phyloP scores from a whole-genome alignment of 2,329 filamentous ascomycete species.

The Aspergillus ochraceoroseus region DNA sequence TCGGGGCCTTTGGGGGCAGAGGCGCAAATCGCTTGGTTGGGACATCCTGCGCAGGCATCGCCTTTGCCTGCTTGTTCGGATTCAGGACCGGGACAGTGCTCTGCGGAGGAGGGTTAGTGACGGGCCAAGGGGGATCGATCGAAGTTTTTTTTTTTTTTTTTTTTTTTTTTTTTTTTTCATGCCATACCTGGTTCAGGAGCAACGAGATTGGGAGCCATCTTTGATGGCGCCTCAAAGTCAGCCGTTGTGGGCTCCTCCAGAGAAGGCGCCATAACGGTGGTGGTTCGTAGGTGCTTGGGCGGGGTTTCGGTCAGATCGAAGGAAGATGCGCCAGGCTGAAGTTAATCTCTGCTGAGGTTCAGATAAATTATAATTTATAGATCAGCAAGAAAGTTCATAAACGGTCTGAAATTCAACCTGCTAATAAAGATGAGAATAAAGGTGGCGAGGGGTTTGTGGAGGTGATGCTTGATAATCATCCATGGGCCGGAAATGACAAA shows the following conservation, averaged over 20 bases:
- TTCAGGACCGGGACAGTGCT: conserved; percentile 82
- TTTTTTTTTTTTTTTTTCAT: no score
- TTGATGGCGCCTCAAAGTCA: conserved; percentile 69
- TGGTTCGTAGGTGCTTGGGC: not conserved
- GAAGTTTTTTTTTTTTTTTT: conserved; percentile 2
- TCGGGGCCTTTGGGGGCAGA: conserved; percentile 92
- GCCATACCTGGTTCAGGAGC: conserved; percentile 73
- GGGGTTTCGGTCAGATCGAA: not conserved
- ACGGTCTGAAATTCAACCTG: no score
- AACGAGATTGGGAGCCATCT: conserved; percentile 75
- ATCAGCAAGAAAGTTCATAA: no score
- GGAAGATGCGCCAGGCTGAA: not conserved
- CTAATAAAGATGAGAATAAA: conserved; percentile 9
- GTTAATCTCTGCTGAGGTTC: not conserved
- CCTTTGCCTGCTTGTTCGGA: conserved; percentile 54
- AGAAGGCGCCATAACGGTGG: conserved; percentile 67
- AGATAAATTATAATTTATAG: no score
- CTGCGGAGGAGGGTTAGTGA: conserved; percentile 36
- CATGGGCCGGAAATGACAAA: conserved; percentile 28
- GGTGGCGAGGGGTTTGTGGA: conserved; percentile 24
- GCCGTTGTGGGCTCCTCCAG: conserved; percentile 69
- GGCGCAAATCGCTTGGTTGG: conserved; percentile 93
- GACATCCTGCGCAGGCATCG: conserved; percentile 89
- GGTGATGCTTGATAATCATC: conserved; percentile 32
- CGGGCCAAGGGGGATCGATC: not conserved